These are phyloP conservation scores for Psilocybe azurescens DNA, from an alignment of 768 basidiomycete species.

Conservation along the genomic window DNA sequence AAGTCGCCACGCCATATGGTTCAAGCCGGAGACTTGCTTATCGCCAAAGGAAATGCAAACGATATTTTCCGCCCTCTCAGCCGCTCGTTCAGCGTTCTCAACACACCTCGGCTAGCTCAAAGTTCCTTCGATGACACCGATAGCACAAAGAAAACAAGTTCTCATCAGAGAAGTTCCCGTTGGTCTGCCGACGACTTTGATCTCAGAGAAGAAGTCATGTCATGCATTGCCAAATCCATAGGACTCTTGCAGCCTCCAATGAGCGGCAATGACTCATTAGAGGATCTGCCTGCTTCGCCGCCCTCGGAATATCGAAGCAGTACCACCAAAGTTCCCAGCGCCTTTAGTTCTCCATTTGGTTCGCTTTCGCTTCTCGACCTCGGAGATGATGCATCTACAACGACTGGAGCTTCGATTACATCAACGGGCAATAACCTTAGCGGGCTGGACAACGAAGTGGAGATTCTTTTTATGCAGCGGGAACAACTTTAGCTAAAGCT, in stretches of 20 bases:
- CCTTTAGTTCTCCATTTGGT: constrained; percentile 70
- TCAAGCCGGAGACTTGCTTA: constrained; percentile 80
- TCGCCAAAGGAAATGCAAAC: constrained; percentile 52
- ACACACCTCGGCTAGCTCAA: constrained; percentile 51
- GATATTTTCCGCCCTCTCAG: constrained; percentile 51
- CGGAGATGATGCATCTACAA: constrained; percentile 72
- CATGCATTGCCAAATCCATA: constrained; percentile 96
- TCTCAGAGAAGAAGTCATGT: constrained; percentile 96
- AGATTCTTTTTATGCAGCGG: constrained; percentile 90
- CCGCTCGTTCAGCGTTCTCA: constrained; percentile 55
- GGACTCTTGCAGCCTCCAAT: constrained; percentile 89
- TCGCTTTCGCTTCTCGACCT: constrained; percentile 75
- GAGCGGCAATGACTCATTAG: constrained; percentile 67
- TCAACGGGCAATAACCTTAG: constrained; percentile 66
- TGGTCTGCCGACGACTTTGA: constrained; percentile 79
- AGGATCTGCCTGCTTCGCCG: constrained; percentile 67
- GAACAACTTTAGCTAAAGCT: constrained; percentile 83
- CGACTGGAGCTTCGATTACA: constrained; percentile 61
- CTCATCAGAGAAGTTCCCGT: constrained; percentile 21
- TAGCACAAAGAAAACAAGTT: constrained; percentile 23
- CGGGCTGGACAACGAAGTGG: constrained; percentile 95
- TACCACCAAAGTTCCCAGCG: constrained; percentile 33
- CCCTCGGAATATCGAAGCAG: constrained; percentile 47
- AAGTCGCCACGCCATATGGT: constrained; percentile 59
- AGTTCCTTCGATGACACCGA: constrained; percentile 32